These are phyloP conservation scores for Pyrenochaeta sp. DNA, from an alignment of 2,329 filamentous ascomycete genomes.

Conservation along the genomic window DNA sequence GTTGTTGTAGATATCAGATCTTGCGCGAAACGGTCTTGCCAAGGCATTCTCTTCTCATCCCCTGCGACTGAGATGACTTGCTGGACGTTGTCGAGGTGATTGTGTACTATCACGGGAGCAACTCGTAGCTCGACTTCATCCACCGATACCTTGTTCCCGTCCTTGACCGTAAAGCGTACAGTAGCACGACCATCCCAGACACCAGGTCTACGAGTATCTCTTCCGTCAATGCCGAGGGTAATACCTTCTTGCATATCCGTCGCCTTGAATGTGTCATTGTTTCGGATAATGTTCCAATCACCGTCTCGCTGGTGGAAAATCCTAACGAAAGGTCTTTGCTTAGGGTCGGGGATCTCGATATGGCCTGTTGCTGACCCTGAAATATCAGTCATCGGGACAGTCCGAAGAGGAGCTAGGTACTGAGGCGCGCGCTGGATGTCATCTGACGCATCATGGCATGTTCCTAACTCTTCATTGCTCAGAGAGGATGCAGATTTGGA, in stretches of 20 bases:
- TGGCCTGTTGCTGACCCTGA: conserved; percentile 1
- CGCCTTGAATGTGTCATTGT: conserved; percentile 35
- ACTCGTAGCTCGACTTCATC: conserved; percentile 48
- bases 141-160: conserved; percentile 14
- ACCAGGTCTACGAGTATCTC: conserved; percentile 29
- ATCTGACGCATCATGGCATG: conserved; percentile 51
- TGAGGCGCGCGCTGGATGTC: conserved; percentile 42
- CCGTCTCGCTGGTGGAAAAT: conserved; percentile 10
- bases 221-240: conserved; percentile 49
- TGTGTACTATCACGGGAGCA: conserved; percentile 52
- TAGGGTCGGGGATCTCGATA: conserved; percentile 7
- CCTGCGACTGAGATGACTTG: conserved; percentile 34
- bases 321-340: conserved; percentile 10
- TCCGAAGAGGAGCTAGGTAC: conserved; percentile 46
- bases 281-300: conserved; percentile 8
- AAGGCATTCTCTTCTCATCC: conserved; percentile 9
- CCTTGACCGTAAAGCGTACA: conserved; percentile 38
- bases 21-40: conserved; percentile 24
- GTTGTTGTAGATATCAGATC: conserved; percentile 18
- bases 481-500: conserved; percentile 13
- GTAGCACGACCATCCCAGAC: conserved; percentile 20
- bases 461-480: conserved; percentile 36
- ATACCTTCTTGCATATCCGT: conserved; percentile 40
- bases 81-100: conserved; percentile 45
- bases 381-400: conserved; percentile 28